Conservation (phyloP, 108 stramenopile species). For the Poteriospumella lacustris region DNA sequence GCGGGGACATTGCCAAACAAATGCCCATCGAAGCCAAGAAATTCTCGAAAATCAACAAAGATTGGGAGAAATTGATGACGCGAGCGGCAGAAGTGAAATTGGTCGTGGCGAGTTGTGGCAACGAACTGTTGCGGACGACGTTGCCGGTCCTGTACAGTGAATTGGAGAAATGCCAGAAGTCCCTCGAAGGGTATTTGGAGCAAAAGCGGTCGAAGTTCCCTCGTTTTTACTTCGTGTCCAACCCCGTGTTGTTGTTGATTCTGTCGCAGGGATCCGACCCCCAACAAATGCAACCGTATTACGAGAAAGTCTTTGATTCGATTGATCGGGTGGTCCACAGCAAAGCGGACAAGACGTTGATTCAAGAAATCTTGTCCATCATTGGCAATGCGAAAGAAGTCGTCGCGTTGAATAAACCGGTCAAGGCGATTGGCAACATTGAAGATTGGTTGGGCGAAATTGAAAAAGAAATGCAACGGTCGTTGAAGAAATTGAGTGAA, state of each 20-base stretch:
- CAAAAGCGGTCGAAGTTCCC: conserved; percentile 63
- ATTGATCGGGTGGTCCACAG: conserved; percentile 54
- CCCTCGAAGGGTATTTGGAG: conserved; percentile 62
- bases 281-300: conserved; percentile 60
- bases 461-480: conserved; percentile 29
- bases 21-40: conserved; percentile 64
- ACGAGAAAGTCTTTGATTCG: conserved; percentile 62
- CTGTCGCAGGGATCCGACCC: conserved; percentile 63
- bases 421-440: conserved; percentile 56
- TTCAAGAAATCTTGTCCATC: conserved; percentile 31
- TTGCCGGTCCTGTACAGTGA: conserved; percentile 59
- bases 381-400: conserved; percentile 48
- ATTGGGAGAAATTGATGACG: conserved; percentile 58
- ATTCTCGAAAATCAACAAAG: conserved; percentile 63
- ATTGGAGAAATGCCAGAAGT: conserved; percentile 63
- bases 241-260: conserved; percentile 58
- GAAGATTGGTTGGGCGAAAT: conserved; percentile 57
- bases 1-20: conserved; percentile 65
- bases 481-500: conserved; percentile 55
- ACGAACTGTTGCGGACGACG: conserved; percentile 52
- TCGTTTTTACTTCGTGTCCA: conserved; percentile 65
- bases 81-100: conserved; percentile 45
- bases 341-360: conserved; percentile 32
- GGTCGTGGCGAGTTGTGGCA: conserved; percentile 49
- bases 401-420: conserved; percentile 38